Percentiles rank a stretch among this genome's conserved stretches.
phyloP scores from a whole-genome alignment of 2,329 filamentous ascomycete genomes.

The Ramularia endophylla region DNA sequence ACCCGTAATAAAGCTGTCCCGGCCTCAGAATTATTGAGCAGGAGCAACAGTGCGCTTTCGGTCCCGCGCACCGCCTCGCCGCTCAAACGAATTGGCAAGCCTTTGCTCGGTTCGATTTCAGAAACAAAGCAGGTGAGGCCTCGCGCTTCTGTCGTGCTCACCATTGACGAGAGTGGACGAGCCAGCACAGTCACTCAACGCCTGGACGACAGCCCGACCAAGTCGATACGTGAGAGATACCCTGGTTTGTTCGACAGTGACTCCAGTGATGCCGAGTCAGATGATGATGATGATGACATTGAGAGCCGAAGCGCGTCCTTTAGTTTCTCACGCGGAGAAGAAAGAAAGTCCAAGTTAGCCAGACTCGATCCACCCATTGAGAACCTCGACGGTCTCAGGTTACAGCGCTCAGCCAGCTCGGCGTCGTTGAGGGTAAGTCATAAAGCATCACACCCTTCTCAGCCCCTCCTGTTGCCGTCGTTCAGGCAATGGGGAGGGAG shows the following conservation, averaged over 20 bases:
- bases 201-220: constrained; percentile 31
- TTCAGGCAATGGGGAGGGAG: no score
- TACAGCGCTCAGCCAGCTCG: constrained; percentile 29
- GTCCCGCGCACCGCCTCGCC: constrained; percentile 43
- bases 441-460: background rate
- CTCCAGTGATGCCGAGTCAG: constrained; percentile 24
- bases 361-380: constrained; percentile 31
- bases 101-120: constrained; percentile 41
- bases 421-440: constrained; percentile 19
- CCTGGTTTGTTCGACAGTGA: constrained; percentile 41
- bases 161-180: constrained; percentile 42
- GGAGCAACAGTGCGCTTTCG: constrained; percentile 27
- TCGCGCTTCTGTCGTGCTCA: constrained; percentile 39
- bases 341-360: constrained; percentile 26
- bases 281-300: constrained; percentile 23
- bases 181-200: constrained; percentile 34
- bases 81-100: constrained; percentile 39
- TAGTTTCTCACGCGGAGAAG: constrained; percentile 23
- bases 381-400: constrained; percentile 28
- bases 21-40: constrained; percentile 19
- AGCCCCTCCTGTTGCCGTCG: background rate
- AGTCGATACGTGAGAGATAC: constrained; percentile 36
- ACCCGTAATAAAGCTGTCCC: constrained; percentile 19
- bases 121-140: constrained; percentile 36
- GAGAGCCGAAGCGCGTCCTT: constrained; percentile 28